Evolutionary conservation across 1,284 basidiomycete genomes (phyloP).

Genomic region (Amylostereum chailletii): DNA sequence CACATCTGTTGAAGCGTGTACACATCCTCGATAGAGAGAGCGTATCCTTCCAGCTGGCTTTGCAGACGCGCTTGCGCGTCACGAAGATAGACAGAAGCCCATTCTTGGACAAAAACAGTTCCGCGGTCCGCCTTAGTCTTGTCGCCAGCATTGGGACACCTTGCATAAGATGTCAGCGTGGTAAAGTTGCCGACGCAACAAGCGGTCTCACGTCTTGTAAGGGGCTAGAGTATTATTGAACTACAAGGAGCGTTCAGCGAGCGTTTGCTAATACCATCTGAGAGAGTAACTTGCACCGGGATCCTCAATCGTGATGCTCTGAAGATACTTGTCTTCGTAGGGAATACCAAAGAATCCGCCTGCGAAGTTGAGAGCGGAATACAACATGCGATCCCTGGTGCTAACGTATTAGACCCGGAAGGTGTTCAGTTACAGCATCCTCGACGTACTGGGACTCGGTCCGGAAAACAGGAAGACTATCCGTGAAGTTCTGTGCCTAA

Average conservation of each 20-base stretch:
- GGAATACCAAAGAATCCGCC: conserved; percentile 85
- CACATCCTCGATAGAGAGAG: conserved; percentile 64
- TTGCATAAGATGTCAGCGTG: conserved; percentile 15
- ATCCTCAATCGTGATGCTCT: conserved; percentile 74
- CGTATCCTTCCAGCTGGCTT: conserved; percentile 51
- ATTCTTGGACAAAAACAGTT: conserved; percentile 44
- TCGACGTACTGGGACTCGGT: conserved; percentile 73
- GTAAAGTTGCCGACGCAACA: not conserved
- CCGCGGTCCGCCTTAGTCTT: conserved; percentile 46
- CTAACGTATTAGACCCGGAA: conserved; percentile 16
- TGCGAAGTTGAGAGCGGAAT: conserved; percentile 79
- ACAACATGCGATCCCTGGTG: conserved; percentile 69
- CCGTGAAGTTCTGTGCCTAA: conserved; percentile 60
- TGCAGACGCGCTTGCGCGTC: conserved; percentile 60
- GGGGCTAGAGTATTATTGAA: conserved; percentile 79
- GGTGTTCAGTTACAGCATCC: not conserved
- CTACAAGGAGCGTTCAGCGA: conserved; percentile 20
- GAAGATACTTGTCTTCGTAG: conserved; percentile 67
- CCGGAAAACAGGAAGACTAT: conserved; percentile 76
- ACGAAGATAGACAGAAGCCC: conserved; percentile 66
- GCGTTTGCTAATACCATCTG: no score
- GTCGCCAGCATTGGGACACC: conserved; percentile 54
- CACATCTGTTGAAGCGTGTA: conserved; percentile 73
- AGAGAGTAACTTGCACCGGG: conserved; percentile 34
- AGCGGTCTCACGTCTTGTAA: conserved; percentile 47